Base-by-base conservation (phyloP, 495 filamentous ascomycete species). In the Penicillium malachiteum region DNA sequence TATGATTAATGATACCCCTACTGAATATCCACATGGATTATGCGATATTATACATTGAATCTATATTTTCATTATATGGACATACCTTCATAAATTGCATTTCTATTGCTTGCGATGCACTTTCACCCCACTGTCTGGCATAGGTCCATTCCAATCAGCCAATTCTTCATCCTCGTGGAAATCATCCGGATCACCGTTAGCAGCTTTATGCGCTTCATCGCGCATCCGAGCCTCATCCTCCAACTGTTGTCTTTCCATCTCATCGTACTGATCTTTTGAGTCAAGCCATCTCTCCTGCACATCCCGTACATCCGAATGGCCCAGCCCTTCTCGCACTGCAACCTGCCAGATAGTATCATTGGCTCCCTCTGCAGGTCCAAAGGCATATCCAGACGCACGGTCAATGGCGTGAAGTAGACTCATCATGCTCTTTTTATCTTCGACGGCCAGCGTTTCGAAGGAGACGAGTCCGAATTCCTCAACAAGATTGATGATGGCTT, bases 371-470 rank as follows among this genome's bases (percentile, higher is more conserved):
- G 90, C 88, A 7, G 87, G 81, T 0, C 92, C 92, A 75, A 98
- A 97, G 0, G 87, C 93, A 71, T 97, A 97, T 0, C 94, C 94
- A 3, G 89, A 84, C 0, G 94, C 92, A 21, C 92, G 83, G 71
- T 98, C 94, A 58, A 98, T 90, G 0, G 89, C 84, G 45, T 86
- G 83, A 40, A 98, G 72, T 7, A 98, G 78, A 58, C 85, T 86
- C 85, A 92, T 95, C 92, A 98, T 96, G 64, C 87, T 92, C 73
- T 85, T 88, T 71, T 93, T 95, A 71, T 98, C 92, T 68, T 98
- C 94, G 6, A 98, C 92, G 0, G 93, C 92, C 49, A 98, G 76
- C 2, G 94, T 96, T 70, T 97, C 91, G 65, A 96, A 98, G 3
- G 82, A 82, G 1, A 97, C 91, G 2, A 98, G 81, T 6, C 85